These are phyloP conservation scores for Penicillium lagena DNA, from an alignment of 495 filamentous ascomycete species.

Conservation along the genomic window DNA sequence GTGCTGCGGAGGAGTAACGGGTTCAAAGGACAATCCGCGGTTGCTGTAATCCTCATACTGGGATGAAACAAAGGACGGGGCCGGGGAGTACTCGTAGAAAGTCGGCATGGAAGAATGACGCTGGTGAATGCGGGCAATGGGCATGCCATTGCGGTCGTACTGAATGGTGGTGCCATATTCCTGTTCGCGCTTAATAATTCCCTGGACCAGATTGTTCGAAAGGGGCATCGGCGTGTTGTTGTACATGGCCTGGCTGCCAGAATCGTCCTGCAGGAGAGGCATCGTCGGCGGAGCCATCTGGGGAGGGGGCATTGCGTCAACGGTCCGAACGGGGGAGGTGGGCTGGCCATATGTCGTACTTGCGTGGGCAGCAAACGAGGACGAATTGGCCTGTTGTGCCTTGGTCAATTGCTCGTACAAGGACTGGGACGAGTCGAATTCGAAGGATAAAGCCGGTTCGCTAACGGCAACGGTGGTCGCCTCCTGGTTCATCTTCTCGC, in stretches of 20 bases:
- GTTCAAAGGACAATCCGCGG: conserved; percentile 92
- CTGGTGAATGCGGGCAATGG: conserved; percentile 72
- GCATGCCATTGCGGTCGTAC: conserved; percentile 88
- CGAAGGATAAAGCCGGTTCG: conserved; percentile 95
- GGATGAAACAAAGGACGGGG: conserved; percentile 94
- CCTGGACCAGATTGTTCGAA: conserved; percentile 55
- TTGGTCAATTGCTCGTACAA: conserved; percentile 99
- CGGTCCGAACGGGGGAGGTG: conserved; percentile 77
- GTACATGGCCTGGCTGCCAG: conserved; percentile 69
- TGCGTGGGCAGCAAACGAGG: conserved; percentile 85
- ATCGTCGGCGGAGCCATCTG: conserved; percentile 65
- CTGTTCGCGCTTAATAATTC: conserved; percentile 75
- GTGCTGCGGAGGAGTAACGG: conserved; percentile 91
- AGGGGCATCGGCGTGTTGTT: conserved; percentile 49
- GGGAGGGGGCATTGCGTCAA: conserved; percentile 82
- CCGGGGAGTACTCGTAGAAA: conserved; percentile 96
- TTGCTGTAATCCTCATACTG: conserved; percentile 97
- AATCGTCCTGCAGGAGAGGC: conserved; percentile 74
- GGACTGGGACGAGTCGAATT: conserved; percentile 98
- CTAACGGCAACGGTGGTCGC: conserved; percentile 92
- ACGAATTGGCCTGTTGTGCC: conserved; percentile 96
- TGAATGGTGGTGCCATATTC: conserved; percentile 67
- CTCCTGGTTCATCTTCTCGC: conserved; percentile 99
- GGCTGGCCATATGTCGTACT: conserved; percentile 73
- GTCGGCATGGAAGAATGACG: conserved; percentile 96